Evolutionary conservation across 768 basidiomycete species (phyloP).

Genomic region (Phylloporus sp.): DNA sequence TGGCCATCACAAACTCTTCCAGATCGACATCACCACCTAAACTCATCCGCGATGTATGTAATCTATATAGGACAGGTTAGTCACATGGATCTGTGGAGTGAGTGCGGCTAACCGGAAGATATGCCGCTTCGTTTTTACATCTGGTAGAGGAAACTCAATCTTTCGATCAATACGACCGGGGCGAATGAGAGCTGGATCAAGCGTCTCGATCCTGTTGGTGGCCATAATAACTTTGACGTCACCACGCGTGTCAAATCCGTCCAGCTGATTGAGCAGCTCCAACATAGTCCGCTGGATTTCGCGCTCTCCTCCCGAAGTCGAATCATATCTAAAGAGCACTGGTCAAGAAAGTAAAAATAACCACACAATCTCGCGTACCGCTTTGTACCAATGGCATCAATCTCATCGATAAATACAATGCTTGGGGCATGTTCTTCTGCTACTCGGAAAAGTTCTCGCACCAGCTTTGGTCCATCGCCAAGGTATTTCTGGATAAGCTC

Average conservation of each 20-base stretch:
- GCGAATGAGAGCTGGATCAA: constrained; percentile 97
- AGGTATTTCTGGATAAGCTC: constrained; percentile 99
- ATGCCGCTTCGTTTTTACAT: constrained; percentile 98
- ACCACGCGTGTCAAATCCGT: constrained; percentile 99
- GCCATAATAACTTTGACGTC: constrained; percentile 99
- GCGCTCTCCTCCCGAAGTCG: constrained; percentile 96
- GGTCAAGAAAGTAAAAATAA: constrained; percentile 4
- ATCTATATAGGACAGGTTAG: constrained; percentile 35
- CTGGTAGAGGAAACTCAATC: constrained; percentile 96
- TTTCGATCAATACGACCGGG: constrained; percentile 98
- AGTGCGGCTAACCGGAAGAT: constrained; percentile 74
- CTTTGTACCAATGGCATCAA: constrained; percentile 97
- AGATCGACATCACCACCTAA: constrained; percentile 84
- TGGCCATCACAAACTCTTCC: constrained; percentile 92
- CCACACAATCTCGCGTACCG: constrained; percentile 49
- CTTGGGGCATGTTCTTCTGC: constrained; percentile 98
- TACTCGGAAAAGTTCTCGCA: constrained; percentile 93
- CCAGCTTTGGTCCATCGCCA: constrained; percentile 97
- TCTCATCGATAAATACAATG: constrained; percentile 99
- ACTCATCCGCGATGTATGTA: constrained; percentile 96
- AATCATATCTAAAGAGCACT: constrained; percentile 71
- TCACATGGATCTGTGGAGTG: not conserved
- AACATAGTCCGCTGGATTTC: constrained; percentile 99
- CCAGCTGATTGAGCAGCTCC: constrained; percentile 95
- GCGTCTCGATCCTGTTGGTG: constrained; percentile 94